These are phyloP conservation scores for Mycosarcoma maydis DNA, from an alignment of 1,284 basidiomycete genomes.

Conservation along the genomic window DNA sequence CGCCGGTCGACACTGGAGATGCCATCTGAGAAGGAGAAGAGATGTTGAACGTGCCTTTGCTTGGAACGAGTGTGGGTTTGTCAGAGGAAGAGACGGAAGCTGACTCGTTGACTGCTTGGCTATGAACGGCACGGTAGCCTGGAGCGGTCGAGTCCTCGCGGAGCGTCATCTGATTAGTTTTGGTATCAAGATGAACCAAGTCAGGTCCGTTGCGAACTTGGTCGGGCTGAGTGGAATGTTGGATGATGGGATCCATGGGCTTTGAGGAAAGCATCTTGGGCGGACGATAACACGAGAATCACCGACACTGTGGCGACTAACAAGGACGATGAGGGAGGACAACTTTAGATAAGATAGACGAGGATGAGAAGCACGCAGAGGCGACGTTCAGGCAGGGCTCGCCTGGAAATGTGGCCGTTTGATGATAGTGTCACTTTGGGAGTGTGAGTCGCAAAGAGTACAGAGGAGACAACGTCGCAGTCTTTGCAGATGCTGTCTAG, in stretches of 20 bases:
- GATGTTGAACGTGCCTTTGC: slow-evolving; percentile 4
- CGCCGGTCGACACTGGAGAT: slow-evolving; percentile 9
- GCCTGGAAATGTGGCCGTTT: too few relatives aligned
- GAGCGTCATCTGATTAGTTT: slow-evolving; percentile 43
- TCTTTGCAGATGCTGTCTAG: too few relatives aligned
- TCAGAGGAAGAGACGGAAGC: slow-evolving; percentile 12
- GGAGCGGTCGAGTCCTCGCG: slow-evolving; percentile 46
- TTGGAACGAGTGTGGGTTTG: slow-evolving; percentile 2
- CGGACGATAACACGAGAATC: not conserved
- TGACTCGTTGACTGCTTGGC: slow-evolving; percentile 1
- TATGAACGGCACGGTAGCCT: slow-evolving; percentile 41
- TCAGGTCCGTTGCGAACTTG: slow-evolving; percentile 13
- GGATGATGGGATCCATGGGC: slow-evolving; percentile 53
- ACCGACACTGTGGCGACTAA: not conserved
- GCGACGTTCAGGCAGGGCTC: too few relatives aligned
- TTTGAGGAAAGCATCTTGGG: slow-evolving; percentile 48
- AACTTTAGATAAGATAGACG: too few relatives aligned
- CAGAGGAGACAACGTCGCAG: too few relatives aligned
- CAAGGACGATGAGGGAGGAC: too few relatives aligned
- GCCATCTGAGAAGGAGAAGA: slow-evolving; percentile 29
- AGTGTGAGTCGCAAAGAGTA: too few relatives aligned
- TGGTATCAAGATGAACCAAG: slow-evolving; percentile 39
- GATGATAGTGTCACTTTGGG: too few relatives aligned
- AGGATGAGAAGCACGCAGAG: not conserved
- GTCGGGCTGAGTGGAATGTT: slow-evolving; percentile 27